Percentiles rank a stretch among this genome's conserved stretches.
phyloP scores from a whole-genome alignment of 305 asterid genomes.

The Withania somnifera region DNA sequence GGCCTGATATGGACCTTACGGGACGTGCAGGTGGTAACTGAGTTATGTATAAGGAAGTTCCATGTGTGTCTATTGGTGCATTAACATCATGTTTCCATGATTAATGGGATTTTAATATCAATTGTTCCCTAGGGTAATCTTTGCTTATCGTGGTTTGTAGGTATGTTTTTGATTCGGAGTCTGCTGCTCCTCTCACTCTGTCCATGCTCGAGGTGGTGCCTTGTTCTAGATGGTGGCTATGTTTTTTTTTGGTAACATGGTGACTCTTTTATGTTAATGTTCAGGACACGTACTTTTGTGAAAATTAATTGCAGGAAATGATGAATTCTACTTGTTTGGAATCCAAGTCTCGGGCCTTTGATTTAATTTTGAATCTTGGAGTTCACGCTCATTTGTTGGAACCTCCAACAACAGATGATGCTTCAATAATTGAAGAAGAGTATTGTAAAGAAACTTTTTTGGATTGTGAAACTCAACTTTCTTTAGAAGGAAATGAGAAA shows the following conservation, averaged over 20 bases:
- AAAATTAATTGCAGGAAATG: slow-evolving; percentile 64
- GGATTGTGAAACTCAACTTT: slow-evolving; percentile 53
- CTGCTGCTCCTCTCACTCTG: slow-evolving; percentile 90
- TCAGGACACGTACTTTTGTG: slow-evolving; percentile 17
- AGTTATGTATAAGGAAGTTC: background rate
- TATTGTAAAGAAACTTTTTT: slow-evolving; percentile 63
- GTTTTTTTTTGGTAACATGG: too few species aligned
- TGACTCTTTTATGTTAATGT: slow-evolving; percentile 6
- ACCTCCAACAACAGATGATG: slow-evolving; percentile 75
- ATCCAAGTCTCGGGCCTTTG: slow-evolving; percentile 91
- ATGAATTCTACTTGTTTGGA: slow-evolving; percentile 62
- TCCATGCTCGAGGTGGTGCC: slow-evolving; percentile 84
- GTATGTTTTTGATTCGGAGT: slow-evolving; percentile 86
- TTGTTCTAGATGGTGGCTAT: background rate
- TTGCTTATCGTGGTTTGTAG: slow-evolving; percentile 39
- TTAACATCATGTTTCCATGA: background rate
- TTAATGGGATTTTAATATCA: background rate
- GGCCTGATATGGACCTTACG: background rate
- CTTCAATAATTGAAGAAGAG: slow-evolving; percentile 67
- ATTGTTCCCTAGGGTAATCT: slow-evolving; percentile 8
- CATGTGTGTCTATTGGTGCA: background rate
- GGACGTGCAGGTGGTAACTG: background rate
- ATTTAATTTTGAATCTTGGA: slow-evolving; percentile 89
- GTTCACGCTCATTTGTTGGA: slow-evolving; percentile 97
- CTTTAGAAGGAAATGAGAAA: slow-evolving; percentile 38